phyloP scores from a whole-genome alignment of 1,284 basidiomycete genomes.

The Sanghuangporus weigelae region DNA sequence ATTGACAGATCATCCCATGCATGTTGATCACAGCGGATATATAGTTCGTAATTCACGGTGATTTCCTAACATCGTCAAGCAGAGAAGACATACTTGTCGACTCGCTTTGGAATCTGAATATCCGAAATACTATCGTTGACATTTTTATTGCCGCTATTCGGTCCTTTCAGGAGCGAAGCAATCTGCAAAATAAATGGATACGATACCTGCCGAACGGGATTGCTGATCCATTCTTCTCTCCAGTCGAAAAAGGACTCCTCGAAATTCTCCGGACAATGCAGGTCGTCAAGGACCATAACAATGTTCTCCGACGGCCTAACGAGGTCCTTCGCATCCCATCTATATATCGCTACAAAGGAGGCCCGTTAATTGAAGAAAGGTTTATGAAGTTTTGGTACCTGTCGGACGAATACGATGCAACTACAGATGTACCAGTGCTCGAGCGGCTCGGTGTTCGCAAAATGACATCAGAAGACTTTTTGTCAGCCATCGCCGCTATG shows the following conservation, averaged over 20 bases:
- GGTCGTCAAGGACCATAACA: background rate
- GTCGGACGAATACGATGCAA: background rate
- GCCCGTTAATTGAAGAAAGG: background rate
- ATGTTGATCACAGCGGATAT: background rate
- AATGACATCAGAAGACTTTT: conserved; percentile 16
- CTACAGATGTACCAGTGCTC: background rate
- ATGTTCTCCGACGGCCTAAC: background rate
- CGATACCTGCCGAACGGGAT: background rate
- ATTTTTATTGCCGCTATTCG: background rate
- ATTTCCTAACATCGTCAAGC: conserved; percentile 8
- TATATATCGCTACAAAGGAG: background rate
- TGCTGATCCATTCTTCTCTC: background rate
- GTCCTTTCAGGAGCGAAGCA: background rate
- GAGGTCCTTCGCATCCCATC: background rate
- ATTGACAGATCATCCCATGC: background rate
- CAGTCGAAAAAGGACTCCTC: background rate
- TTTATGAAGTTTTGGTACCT: background rate
- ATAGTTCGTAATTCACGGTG: conserved; percentile 21
- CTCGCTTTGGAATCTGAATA: background rate
- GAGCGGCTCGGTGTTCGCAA: conserved; percentile 17
- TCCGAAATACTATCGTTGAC: background rate
- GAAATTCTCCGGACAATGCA: background rate
- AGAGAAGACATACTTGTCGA: background rate
- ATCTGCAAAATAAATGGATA: background rate
- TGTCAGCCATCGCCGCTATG: conserved; percentile 5